A percentile compares a stretch with the other conserved stretches of the same genome.
Evolutionary conservation across 1,284 basidiomycete species (phyloP).

Genomic region (Agaricales sp.): DNA sequence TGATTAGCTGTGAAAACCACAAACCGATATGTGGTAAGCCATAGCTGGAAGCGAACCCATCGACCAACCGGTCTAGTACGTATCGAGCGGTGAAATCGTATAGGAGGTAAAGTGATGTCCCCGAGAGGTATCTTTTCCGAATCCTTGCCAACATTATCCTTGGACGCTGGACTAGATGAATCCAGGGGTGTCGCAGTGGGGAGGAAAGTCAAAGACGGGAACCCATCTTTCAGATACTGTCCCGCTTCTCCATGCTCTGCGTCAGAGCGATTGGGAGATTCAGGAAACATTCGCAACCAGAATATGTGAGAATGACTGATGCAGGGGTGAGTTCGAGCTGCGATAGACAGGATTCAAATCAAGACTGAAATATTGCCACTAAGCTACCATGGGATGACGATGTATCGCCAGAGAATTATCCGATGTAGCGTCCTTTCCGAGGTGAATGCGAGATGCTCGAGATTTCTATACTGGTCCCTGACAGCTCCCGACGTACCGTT

Average conservation of each 20-base stretch:
- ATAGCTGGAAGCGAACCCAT: slow-evolving; percentile 47
- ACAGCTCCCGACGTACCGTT: too few relatives aligned
- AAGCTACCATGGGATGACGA: not conserved
- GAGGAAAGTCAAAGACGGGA: not conserved
- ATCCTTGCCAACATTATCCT: not conserved
- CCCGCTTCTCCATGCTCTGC: not conserved
- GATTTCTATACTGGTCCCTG: too few relatives aligned
- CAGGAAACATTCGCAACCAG: not conserved
- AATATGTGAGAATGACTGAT: not conserved
- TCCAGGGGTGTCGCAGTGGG: not conserved
- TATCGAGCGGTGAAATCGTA: not conserved
- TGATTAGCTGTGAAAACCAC: slow-evolving; percentile 8
- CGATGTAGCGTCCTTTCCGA: not conserved
- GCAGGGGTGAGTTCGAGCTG: not conserved
- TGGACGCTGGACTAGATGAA: not conserved
- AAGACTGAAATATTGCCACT: not conserved
- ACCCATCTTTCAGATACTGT: not conserved
- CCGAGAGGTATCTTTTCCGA: not conserved
- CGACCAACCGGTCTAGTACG: not conserved
- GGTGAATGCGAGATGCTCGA: not conserved
- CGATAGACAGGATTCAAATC: not conserved
- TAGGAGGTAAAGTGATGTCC: not conserved
- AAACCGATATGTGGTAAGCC: slow-evolving; percentile 64
- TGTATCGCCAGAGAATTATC: not conserved
- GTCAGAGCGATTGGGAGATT: not conserved